Evolutionary conservation across 2,329 filamentous ascomycete species (phyloP).

Genomic region (Ascochyta rabiei): DNA sequence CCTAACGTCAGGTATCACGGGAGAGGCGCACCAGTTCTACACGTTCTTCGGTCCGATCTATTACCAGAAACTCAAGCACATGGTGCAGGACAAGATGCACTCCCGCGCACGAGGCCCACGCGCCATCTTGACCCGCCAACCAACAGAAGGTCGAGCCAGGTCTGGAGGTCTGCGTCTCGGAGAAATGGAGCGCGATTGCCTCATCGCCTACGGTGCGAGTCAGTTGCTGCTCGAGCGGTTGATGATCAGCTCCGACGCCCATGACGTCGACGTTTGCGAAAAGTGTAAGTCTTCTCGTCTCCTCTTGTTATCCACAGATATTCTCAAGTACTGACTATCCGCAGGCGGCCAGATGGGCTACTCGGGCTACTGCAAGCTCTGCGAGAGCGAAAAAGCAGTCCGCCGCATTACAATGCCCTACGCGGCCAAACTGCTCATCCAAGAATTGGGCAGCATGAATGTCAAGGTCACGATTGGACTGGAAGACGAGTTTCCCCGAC

Average conservation of each 20-base stretch:
- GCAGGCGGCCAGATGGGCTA: constrained; percentile 84
- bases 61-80: constrained; percentile 99
- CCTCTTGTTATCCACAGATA: background rate
- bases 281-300: constrained; percentile 61
- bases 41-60: constrained; percentile 99
- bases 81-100: constrained; percentile 99
- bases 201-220: constrained; percentile 94
- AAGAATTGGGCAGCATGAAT: constrained; percentile 98
- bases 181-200: constrained; percentile 98
- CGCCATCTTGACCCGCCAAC: constrained; percentile 91
- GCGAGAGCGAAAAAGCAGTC: constrained; percentile 81
- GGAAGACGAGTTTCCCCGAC: constrained; percentile 78
- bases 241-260: constrained; percentile 92
- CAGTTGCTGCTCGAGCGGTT: constrained; percentile 90
- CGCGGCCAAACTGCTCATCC: constrained; percentile 92
- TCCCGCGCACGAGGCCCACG: constrained; percentile 87
- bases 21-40: constrained; percentile 91
- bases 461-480: constrained; percentile 90
- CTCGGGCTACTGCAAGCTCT: constrained; percentile 92
- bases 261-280: constrained; percentile 92
- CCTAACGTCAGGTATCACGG: constrained; percentile 92
- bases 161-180: constrained; percentile 91
- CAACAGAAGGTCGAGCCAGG: constrained; percentile 91
- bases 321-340: background rate
- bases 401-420: constrained; percentile 97